phyloP scores from a whole-genome alignment of 148 eudicot genomes.

The Salicornia ramosissima region DNA sequence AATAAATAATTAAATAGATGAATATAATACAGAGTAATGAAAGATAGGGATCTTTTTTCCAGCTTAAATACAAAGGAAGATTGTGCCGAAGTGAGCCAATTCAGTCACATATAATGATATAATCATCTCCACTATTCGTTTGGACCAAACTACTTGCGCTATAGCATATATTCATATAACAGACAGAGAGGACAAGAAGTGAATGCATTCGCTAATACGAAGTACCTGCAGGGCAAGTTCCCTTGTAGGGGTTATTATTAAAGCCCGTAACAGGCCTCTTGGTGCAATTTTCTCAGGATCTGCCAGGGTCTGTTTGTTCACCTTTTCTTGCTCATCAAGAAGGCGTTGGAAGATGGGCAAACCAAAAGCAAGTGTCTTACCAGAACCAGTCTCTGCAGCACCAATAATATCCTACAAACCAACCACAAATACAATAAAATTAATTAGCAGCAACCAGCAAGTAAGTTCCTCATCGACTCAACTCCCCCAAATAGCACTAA shows the following conservation, averaged over 20 bases:
- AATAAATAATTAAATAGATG: too few relatives aligned
- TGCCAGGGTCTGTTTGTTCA: conserved; percentile 37
- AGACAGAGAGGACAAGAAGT: background rate
- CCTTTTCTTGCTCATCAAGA: conserved; percentile 88
- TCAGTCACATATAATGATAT: too few relatives aligned
- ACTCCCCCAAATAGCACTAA: too few relatives aligned
- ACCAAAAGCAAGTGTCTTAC: conserved; percentile 98
- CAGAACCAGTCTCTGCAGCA: conserved; percentile 99
- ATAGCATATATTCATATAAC: background rate
- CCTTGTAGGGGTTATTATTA: conserved; percentile 87
- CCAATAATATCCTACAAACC: conserved; percentile 91
- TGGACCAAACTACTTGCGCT: background rate
- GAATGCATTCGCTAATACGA: background rate
- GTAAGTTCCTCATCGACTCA: too few relatives aligned
- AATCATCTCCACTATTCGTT: too few relatives aligned
- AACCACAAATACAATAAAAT: too few relatives aligned
- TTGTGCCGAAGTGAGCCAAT: too few relatives aligned
- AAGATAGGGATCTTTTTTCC: too few relatives aligned
- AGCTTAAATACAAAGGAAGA: too few relatives aligned
- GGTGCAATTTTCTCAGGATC: conserved; percentile 55
- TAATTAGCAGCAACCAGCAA: too few relatives aligned
- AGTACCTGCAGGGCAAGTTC: conserved; percentile 97
- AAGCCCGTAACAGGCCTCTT: conserved; percentile 59
- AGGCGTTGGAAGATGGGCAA: conserved; percentile 95
- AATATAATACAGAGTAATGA: too few relatives aligned